Evolutionary conservation across 345 rosid genomes (phyloP), one percentile per base, ranked within the genome.

Genomic region (Melastoma malabathricum): DNA sequence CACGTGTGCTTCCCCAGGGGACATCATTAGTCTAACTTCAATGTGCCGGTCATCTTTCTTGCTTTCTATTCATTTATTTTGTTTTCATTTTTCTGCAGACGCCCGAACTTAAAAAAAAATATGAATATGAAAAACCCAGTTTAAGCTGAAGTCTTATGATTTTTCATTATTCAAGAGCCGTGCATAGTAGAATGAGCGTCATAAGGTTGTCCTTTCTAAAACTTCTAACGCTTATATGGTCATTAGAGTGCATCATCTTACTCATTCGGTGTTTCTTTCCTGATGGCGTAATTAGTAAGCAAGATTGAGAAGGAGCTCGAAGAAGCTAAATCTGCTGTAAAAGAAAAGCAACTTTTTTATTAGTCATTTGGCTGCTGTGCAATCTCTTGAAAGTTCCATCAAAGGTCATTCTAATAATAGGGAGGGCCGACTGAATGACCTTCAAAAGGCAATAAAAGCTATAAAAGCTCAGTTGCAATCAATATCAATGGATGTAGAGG

Each of bases 111-210:
- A 64, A 92, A 78, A 63, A 87, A 72, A 75, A 87, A 69, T 58
- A 43, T 55, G 54, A 95, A 87, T 60, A 74, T 77, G 43, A 77
- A 77, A 63, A 65, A n/a, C 86, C 48, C 90, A 84, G 75, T 50
- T 92, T 63, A 97, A 92, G 66, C 83, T 92, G 27, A 84, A 87
- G 63, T 74, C 66, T 44, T 89, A 92, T 70, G 97, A 92, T 48
- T 79, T 92, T 54, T 84, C 95, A 56, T 68, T 92, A 55, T 92
- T 92, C 65, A 73, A 87, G 59, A 79, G 78, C 67, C 79, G 95
- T 63, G 95, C 90, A 49, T 90, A 92, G 74, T 92, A 92, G 71
- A 92, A 92, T 73, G 97, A 84, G 74, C 95, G 84, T 69, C 96
- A 87, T 58, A 87, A 87, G 98, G 98, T 92, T 66, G 62, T 44